phyloP scores from a whole-genome alignment of 2,329 filamentous ascomycete genomes.

The Colletotrichum sansevieriae region DNA sequence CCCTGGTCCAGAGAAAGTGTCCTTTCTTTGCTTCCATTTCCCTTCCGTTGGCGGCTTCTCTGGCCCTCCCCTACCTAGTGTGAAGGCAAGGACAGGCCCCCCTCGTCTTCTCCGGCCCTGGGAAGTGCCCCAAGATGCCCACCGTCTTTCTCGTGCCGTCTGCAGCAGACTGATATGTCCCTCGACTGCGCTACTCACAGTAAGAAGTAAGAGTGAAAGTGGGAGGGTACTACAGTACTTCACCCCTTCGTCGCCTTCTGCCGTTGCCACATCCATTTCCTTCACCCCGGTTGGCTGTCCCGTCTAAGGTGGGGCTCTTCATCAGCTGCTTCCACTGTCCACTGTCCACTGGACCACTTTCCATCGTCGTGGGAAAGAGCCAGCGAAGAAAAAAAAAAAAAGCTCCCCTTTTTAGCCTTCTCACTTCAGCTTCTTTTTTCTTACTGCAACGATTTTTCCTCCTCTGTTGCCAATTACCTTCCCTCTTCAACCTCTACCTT shows the following conservation, averaged over 20 bases:
- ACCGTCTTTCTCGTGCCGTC: constrained; percentile 21
- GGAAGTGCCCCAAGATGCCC: neutral
- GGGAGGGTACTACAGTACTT: too few species aligned
- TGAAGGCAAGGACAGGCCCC: neutral
- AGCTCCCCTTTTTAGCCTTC: constrained; percentile 41
- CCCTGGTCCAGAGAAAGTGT: constrained; percentile 16
- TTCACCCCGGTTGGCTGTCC: constrained; percentile 34
- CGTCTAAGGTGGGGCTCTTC: constrained; percentile 30
- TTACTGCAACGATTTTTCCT: constrained; percentile 32
- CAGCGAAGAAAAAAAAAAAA: constrained; percentile 1
- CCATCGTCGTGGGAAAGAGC: constrained; percentile 30
- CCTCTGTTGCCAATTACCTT: constrained; percentile 35
- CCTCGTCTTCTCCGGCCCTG: neutral
- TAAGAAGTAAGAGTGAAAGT: too few species aligned
- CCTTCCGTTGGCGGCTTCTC: constrained; percentile 3
- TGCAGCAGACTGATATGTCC: neutral
- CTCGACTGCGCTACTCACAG: too few species aligned
- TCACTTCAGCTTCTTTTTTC: constrained; percentile 39
- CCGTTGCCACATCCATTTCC: constrained; percentile 28
- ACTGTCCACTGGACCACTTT: neutral
- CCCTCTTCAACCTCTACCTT: constrained; percentile 39
- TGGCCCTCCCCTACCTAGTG: neutral
- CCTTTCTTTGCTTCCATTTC: constrained; percentile 24
- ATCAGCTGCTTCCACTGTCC: constrained; percentile 38
- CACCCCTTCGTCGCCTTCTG: constrained; percentile 29